phyloP scores from a whole-genome alignment of 2,329 filamentous ascomycete species.

The Fusarium acutatum region DNA sequence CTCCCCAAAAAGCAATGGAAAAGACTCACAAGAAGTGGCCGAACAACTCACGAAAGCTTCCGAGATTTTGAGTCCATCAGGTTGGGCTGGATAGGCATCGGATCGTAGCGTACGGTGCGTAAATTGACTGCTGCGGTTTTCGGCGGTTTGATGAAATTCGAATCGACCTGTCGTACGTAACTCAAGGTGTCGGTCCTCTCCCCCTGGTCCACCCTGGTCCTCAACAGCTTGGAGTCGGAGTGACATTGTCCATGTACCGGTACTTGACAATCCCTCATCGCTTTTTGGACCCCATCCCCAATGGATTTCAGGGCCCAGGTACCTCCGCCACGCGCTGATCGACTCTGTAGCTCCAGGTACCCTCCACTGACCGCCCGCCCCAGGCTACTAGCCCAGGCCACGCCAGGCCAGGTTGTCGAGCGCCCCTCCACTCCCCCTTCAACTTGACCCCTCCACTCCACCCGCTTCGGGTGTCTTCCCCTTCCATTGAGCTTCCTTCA shows the following conservation, averaged over 20 bases:
- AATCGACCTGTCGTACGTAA: conserved; percentile 36
- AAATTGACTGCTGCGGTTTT: conserved; percentile 34
- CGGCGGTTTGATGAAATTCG: conserved; percentile 26
- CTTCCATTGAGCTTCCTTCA: conserved; percentile 43
- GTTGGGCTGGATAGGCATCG: not conserved
- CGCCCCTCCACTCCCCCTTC: conserved; percentile 21
- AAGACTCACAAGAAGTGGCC: conserved; percentile 2
- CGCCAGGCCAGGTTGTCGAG: conserved; percentile 14
- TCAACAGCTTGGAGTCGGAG: conserved; percentile 39
- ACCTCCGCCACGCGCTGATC: conserved; percentile 22
- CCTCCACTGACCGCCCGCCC: conserved; percentile 28
- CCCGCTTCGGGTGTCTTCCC: conserved; percentile 34
- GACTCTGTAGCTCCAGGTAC: conserved; percentile 25
- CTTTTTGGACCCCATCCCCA: conserved; percentile 34
- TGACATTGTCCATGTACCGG: conserved; percentile 30
- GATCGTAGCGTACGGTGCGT: conserved; percentile 8
- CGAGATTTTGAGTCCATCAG: not conserved
- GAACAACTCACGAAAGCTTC: conserved; percentile 11
- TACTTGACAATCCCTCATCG: conserved; percentile 37
- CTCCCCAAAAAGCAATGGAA: conserved; percentile 9
- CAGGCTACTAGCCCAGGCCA: conserved; percentile 7
- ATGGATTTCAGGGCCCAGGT: conserved; percentile 35
- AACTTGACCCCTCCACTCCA: conserved; percentile 38
- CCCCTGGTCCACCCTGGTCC: conserved; percentile 37
- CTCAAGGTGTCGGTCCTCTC: conserved; percentile 20